Percentiles rank a stretch among this genome's conserved stretches.
Conservation (phyloP, 345 rosid species). For the Euphorbia lathyris region DNA sequence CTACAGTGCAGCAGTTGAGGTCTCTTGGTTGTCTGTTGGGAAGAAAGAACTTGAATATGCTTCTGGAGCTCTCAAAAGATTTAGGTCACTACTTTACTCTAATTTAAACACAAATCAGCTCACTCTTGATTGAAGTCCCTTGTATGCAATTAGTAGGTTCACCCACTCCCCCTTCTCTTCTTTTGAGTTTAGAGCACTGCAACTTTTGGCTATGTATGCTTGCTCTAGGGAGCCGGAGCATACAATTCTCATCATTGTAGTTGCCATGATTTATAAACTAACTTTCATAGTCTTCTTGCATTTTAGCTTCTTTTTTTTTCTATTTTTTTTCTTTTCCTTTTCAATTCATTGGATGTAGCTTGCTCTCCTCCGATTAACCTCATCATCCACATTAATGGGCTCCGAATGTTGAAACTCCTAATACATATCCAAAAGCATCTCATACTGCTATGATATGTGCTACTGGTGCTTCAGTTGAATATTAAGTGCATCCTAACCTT, state of each 20-base stretch:
- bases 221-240: not conserved
- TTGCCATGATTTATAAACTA: not conserved
- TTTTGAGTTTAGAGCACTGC: not conserved
- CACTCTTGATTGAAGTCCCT: not conserved
- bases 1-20: conserved; percentile 65
- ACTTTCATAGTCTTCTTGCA: not conserved
- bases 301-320: not conserved
- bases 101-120: not conserved
- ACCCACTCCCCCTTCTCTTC: not conserved
- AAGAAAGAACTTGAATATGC: conserved; percentile 92
- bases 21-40: conserved; percentile 98
- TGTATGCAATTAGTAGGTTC: not conserved
- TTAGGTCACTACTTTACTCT: conserved; percentile 50
- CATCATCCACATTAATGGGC: not conserved
- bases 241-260: not conserved
- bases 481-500: not conserved
- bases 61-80: conserved; percentile 78
- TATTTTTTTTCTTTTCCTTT: not conserved
- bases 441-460: no score
- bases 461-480: not conserved
- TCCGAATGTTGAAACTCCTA: no score
- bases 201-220: conserved; percentile 1
- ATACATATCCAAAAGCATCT: no score
- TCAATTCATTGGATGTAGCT: not conserved
- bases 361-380: not conserved